Evolutionary conservation across 352 stramenopile genomes (phyloP).

Genomic region (Globisporangium uncinulatum): DNA sequence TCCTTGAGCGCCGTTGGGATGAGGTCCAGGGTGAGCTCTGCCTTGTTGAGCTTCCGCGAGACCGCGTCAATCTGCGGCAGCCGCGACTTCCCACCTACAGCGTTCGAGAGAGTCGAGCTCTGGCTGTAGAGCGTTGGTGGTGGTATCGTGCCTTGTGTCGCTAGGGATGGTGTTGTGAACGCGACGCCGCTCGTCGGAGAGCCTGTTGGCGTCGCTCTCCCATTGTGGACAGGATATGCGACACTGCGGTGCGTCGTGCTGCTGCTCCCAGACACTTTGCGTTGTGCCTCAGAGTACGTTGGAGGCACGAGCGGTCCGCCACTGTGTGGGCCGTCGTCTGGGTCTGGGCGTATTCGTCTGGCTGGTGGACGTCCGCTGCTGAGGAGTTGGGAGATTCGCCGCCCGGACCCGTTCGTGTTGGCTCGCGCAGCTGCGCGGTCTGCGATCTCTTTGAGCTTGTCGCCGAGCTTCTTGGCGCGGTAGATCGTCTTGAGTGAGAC

Average conservation of each 20-base stretch:
- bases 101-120: constrained; percentile 6
- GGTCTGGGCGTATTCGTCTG: constrained; percentile 5
- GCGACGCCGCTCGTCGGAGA: neutral
- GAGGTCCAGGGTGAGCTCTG: constrained; percentile 43
- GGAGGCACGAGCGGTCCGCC: constrained; percentile 1
- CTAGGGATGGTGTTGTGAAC: neutral
- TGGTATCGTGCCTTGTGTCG: neutral
- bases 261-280: neutral
- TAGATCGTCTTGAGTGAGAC: constrained; percentile 74
- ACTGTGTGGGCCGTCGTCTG: neutral
- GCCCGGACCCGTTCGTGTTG: constrained; percentile 13
- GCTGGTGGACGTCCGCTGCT: neutral
- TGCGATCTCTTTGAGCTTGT: constrained; percentile 81
- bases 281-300: too few species aligned
- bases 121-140: constrained; percentile 3
- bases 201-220: neutral
- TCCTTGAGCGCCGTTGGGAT: constrained; percentile 54
- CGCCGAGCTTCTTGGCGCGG: constrained; percentile 67
- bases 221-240: too few species aligned
- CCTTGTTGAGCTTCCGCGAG: constrained; percentile 46
- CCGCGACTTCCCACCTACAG: constrained; percentile 3
- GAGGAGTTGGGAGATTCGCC: constrained; percentile 20
- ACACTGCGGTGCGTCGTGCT: neutral
- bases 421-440: constrained; percentile 35
- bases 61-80: constrained; percentile 39